Evolutionary conservation across 345 rosid genomes (phyloP), one percentile per base, ranked within the genome.

Genomic region (Salix exigua): DNA sequence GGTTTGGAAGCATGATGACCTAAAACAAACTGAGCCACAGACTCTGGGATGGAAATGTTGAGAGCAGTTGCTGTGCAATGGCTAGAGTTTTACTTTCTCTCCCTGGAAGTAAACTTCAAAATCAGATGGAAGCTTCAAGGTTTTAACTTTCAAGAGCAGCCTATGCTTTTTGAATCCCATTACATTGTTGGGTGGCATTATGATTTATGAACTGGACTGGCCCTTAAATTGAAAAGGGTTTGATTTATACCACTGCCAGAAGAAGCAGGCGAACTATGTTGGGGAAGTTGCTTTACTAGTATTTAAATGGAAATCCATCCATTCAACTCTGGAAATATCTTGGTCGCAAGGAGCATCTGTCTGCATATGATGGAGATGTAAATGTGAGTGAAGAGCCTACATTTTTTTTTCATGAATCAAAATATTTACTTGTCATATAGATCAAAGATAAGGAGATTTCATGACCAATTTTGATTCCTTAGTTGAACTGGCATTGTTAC

Each of bases 1-100:
- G 97, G 88, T 72, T 89, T 73, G 97, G 82, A 90, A 90, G 82
- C 92, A 91, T 66, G 82, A 85, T 55, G 96, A 88, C 73, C 82
- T 95, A 71, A 91, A 86, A 83, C 90, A 71, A 68, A 82, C 81
- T 78, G 89, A 95, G 81, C 89, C 91, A 6, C 87, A 88, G 75
- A 77, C 89, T 38, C 2, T 95, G 84, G 98, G 99, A 69, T 91
- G 98, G 98, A 91, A 83, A 77, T 80, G 73, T 70, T 89, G 70
- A 71, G 71, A 71, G 64, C 58, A 62, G 51, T 17, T 11, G 69
- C 50, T 4, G 58, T 28, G 23, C 13, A 18, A 18, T 10, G 17
- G 72, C 70, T 30, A 2, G 30, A 68, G 62, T 46, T 10, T 33
- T 11, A 13, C 50, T 33, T 33, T 50, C 60, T 42, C 70, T n/a